Evolutionary conservation across 805 yeast genomes (phyloP).

Genomic region (Nematodospora valgi): DNA sequence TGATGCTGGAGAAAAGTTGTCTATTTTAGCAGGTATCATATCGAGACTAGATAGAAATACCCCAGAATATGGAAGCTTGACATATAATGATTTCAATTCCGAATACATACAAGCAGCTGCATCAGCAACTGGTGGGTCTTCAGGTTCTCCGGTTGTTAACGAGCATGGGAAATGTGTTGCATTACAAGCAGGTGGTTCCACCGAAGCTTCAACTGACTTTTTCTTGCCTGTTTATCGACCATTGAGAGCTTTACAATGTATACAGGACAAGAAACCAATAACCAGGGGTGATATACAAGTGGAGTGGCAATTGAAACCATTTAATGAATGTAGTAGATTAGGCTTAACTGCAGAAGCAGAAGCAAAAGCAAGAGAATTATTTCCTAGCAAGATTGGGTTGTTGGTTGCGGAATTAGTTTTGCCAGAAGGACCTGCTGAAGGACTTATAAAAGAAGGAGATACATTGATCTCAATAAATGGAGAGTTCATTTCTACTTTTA

Average conservation of each 20-base stretch:
- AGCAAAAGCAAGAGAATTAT: conserved; percentile 57
- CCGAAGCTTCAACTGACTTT: conserved; percentile 90
- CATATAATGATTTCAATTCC: conserved; percentile 90
- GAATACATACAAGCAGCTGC: conserved; percentile 97
- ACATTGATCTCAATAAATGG: conserved; percentile 72
- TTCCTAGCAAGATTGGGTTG: conserved; percentile 76
- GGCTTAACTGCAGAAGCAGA: conserved; percentile 80
- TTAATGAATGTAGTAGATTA: conserved; percentile 83
- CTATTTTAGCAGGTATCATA: conserved; percentile 84
- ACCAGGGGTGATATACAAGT: conserved; percentile 91
- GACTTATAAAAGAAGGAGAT: conserved; percentile 78
- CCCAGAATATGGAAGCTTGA: conserved; percentile 84
- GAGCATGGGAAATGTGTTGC: conserved; percentile 86
- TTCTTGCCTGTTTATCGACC: conserved; percentile 85
- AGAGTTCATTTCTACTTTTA: conserved; percentile 60
- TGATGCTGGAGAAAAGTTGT: conserved; percentile 92
- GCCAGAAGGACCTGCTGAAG: conserved; percentile 83
- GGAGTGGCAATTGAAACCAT: conserved; percentile 84
- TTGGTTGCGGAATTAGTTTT: conserved; percentile 78
- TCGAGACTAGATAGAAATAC: conserved; percentile 88
- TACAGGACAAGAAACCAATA: conserved; percentile 56
- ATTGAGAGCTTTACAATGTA: conserved; percentile 71
- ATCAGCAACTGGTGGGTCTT: conserved; percentile 91
- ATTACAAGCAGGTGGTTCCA: conserved; percentile 89
- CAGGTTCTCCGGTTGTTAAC: conserved; percentile 95